Percentiles rank a stretch among this genome's conserved stretches.
These are phyloP conservation scores for Strobilomyces dryophilus DNA, from an alignment of 768 basidiomycete species.

Conservation along the genomic window DNA sequence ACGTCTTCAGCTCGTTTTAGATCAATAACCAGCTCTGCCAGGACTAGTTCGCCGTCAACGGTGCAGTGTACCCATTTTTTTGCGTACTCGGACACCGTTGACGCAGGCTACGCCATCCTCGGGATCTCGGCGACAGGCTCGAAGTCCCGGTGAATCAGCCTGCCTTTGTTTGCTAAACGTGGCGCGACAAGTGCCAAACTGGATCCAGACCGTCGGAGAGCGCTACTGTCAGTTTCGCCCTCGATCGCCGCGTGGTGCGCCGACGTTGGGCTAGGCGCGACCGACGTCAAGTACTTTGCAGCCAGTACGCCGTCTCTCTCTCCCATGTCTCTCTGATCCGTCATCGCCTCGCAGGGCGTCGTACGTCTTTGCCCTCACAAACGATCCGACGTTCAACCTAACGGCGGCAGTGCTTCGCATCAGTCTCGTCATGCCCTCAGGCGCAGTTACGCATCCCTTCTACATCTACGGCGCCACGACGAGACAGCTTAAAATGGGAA, in stretches of 20 bases:
- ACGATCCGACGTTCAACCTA: slow-evolving; percentile 35
- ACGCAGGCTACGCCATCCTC: neutral
- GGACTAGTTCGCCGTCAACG: slow-evolving; percentile 61
- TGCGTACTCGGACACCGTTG: too few species aligned
- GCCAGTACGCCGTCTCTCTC: slow-evolving; percentile 32
- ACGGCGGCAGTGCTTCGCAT: slow-evolving; percentile 36
- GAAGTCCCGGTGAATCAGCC: slow-evolving; percentile 36
- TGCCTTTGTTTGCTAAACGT: slow-evolving; percentile 36
- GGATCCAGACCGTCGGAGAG: slow-evolving; percentile 49
- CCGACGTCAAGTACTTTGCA: slow-evolving; percentile 39
- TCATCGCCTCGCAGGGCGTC: slow-evolving; percentile 36
- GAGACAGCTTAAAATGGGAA: slow-evolving; percentile 38
- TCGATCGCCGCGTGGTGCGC: slow-evolving; percentile 5
- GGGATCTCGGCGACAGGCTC: slow-evolving; percentile 47
- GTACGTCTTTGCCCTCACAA: slow-evolving; percentile 44
- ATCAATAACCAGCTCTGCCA: slow-evolving; percentile 54
- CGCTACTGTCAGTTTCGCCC: slow-evolving; percentile 37
- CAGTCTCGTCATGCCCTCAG: slow-evolving; percentile 25
- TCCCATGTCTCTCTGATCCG: neutral
- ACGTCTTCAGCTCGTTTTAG: slow-evolving; percentile 57
- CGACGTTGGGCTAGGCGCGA: slow-evolving; percentile 9
- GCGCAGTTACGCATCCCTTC: slow-evolving; percentile 55
- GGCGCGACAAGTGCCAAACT: slow-evolving; percentile 48
- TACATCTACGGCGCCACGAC: slow-evolving; percentile 3
- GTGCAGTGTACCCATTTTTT: slow-evolving; percentile 26